phyloP scores from a whole-genome alignment of 306 rosid species.

The Rosa lucieae region DNA sequence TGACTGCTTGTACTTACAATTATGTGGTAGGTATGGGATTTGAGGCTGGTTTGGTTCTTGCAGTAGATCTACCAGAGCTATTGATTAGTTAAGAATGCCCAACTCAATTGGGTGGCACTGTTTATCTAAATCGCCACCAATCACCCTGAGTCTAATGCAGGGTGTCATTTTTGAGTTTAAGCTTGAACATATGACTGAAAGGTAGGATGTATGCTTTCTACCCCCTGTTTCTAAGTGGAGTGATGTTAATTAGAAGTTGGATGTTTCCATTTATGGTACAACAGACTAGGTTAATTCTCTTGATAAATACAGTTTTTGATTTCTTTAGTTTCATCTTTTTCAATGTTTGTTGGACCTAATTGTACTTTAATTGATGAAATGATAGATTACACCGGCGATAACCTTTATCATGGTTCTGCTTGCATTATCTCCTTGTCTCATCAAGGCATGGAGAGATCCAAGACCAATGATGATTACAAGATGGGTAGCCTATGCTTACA shows the following conservation, averaged over 20 bases:
- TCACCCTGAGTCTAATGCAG: not conserved
- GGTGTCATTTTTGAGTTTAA: not conserved
- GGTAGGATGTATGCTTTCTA: not conserved
- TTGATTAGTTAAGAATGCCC: not conserved
- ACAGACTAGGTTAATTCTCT: not conserved
- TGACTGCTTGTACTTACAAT: not conserved
- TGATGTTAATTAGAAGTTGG: not conserved
- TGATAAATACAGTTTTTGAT: not conserved
- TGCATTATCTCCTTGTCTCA: slow-evolving; percentile 85
- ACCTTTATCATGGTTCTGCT: slow-evolving; percentile 75
- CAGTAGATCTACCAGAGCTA: not conserved
- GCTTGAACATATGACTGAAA: not conserved
- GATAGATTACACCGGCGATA: slow-evolving; percentile 71
- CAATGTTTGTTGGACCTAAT: slow-evolving; percentile 10
- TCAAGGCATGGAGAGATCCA: slow-evolving; percentile 82
- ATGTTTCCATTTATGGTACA: not conserved
- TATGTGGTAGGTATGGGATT: not conserved
- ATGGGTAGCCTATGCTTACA: slow-evolving; percentile 90
- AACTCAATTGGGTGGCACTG: not conserved
- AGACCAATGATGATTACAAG: slow-evolving; percentile 67
- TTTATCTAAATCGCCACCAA: not conserved
- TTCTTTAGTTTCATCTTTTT: not conserved
- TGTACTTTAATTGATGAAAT: slow-evolving; percentile 26
- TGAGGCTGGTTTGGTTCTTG: slow-evolving; percentile 4
- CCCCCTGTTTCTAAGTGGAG: not conserved